Percentiles rank a stretch among this genome's conserved stretches.
Evolutionary conservation across 2,329 filamentous ascomycete species (phyloP).

Genomic region (Cephalotrichum gorgonifer): DNA sequence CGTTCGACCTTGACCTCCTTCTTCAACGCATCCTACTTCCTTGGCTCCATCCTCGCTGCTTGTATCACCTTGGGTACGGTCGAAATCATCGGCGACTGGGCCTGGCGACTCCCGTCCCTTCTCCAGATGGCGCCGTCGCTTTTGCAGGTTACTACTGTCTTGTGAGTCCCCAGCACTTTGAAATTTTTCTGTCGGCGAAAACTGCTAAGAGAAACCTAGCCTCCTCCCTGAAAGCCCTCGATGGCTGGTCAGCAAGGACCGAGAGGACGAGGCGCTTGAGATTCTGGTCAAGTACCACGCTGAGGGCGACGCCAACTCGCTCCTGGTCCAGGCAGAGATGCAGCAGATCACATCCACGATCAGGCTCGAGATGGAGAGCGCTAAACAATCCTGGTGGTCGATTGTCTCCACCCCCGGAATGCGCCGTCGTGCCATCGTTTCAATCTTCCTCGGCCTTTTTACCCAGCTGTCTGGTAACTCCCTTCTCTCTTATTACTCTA

Average conservation of each 20-base stretch:
- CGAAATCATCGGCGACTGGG: conserved; percentile 17
- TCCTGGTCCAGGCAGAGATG: conserved; percentile 48
- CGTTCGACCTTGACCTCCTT: conserved; percentile 43
- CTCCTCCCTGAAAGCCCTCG: conserved; percentile 21
- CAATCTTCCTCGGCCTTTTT: conserved; percentile 38
- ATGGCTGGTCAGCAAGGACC: conserved; percentile 20
- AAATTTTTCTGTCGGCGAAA: neutral
- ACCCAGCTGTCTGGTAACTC: conserved; percentile 44
- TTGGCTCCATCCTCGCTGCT: conserved; percentile 38
- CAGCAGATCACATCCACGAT: conserved; percentile 49
- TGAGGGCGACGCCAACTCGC: conserved; percentile 38
- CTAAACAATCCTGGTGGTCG: conserved; percentile 41
- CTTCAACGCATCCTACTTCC: conserved; percentile 48
- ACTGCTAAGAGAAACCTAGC: conserved; percentile 2
- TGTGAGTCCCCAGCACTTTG: neutral
- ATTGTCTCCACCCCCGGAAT: conserved; percentile 39
- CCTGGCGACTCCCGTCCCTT: conserved; percentile 29
- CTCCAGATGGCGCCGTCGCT: conserved; percentile 30
- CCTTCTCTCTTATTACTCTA: conserved; percentile 38
- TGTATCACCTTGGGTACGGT: conserved; percentile 33
- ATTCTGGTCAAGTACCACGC: conserved; percentile 33
- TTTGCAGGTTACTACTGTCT: conserved; percentile 20
- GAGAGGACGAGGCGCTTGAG: conserved; percentile 18
- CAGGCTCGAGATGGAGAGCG: conserved; percentile 40
- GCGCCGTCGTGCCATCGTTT: conserved; percentile 36